A percentile compares a stretch with the other conserved stretches of the same genome.
Conservation (phyloP, 2,329 filamentous ascomycete species). For the Fusarium cyanostomum region DNA sequence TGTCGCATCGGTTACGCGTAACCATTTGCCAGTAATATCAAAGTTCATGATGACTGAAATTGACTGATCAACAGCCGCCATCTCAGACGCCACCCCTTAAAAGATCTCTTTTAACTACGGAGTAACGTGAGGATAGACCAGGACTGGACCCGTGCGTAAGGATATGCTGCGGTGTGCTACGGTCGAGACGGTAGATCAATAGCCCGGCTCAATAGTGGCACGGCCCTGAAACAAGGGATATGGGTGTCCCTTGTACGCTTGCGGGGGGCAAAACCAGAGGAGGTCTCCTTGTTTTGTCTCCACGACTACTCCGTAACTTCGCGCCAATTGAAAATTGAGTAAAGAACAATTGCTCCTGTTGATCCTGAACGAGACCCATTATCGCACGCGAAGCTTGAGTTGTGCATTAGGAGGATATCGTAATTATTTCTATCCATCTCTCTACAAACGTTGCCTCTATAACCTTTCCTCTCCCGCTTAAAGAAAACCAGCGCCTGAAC, state of each 20-base stretch:
- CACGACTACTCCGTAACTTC: no score
- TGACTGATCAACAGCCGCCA: neutral
- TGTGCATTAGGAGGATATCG: neutral
- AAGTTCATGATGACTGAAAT: conserved; percentile 7
- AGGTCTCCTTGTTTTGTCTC: no score
- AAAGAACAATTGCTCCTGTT: neutral
- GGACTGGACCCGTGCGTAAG: conserved; percentile 9
- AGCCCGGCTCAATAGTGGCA: conserved; percentile 23
- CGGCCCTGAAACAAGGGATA: conserved; percentile 14
- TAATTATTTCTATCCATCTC: conserved; percentile 4
- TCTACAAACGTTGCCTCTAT: neutral
- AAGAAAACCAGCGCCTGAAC: conserved; percentile 17
- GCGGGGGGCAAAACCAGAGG: no score
- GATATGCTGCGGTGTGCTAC: conserved; percentile 1
- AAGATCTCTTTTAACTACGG: neutral
- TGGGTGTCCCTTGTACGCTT: neutral
- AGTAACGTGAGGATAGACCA: neutral
- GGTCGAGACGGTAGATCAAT: conserved; percentile 22
- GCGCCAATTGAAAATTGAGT: no score
- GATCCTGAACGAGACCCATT: no score
- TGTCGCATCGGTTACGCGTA: conserved; percentile 2
- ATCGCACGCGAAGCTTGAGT: neutral
- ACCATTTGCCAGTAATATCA: neutral
- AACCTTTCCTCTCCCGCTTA: neutral
- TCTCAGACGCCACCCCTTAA: neutral